Evolutionary conservation across 108 stramenopile species (phyloP), one percentile per base, ranked within the genome.

Genomic region (Skeletonema marinoi): DNA sequence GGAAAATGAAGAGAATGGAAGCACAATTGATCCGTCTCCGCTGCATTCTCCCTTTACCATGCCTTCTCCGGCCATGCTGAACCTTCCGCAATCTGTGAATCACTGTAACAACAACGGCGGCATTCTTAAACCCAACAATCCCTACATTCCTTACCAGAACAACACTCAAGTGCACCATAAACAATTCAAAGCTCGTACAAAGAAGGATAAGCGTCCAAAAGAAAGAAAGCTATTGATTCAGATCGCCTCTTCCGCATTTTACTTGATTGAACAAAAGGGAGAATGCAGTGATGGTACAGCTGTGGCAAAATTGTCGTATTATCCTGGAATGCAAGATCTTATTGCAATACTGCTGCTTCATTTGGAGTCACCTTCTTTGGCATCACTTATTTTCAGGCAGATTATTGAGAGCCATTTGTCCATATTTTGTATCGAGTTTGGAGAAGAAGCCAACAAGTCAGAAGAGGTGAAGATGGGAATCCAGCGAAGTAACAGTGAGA

Each of bases 301-400:
- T 29, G 54, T 25, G 54, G 25, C 54, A 9, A 39, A 44, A 19
- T 36, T 50, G 29, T 46, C 13, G 3, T 68, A 48, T 35, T 68
- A 68, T 61, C 25, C 67, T 5, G 76, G 68, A 30, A 32, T 69
- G 67, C 60, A 68, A 51, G 76, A 77, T 62, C 35, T 77, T 2
- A 69, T 77, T 48, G 76, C 76, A 8, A 41, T 77, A 36, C 60
- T 77, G 11, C 35, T 77, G 13, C 42, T 77, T 21, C 76, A 70
- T n/a, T 36, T 68, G 46, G 76, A 69, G 31, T 77, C 76, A 14
- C 76, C 76, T 0, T 69, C 68, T 12, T 38, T 70, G 32, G 31
- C 68, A 12, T 69, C 76, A 13, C 44, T 77, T 13, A 1, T 77
- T 0, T 30, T 77, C 1, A 51, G 16, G 29, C 63, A 65, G 17